Percentiles rank a stretch among this genome's conserved stretches.
Evolutionary conservation across 805 yeast species (phyloP).

Genomic region (Hanseniaspora pseudoguilliermondii): DNA sequence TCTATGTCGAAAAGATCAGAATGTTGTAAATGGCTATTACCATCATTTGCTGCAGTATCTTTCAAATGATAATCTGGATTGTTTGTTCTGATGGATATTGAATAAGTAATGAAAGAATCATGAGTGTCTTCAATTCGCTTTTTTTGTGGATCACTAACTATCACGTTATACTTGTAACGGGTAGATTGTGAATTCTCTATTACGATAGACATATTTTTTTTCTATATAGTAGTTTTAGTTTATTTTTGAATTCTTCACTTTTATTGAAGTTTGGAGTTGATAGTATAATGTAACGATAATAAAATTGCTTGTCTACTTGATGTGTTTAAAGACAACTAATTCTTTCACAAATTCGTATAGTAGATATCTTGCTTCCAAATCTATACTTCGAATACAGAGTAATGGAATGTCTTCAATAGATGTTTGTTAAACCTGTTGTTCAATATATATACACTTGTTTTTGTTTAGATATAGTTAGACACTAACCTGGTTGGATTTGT

Average conservation of each 20-base stretch:
- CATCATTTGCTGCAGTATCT: not conserved
- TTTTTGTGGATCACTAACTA: constrained; percentile 11
- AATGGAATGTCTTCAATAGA: too few relatives aligned
- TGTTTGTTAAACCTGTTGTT: too few relatives aligned
- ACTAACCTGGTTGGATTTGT: too few relatives aligned
- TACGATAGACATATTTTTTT: not conserved
- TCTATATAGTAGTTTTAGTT: not conserved
- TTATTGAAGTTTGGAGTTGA: not conserved
- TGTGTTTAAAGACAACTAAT: too few relatives aligned
- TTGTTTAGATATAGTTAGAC: too few relatives aligned
- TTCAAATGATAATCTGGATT: constrained; percentile 5
- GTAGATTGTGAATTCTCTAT: not conserved
- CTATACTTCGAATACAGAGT: too few relatives aligned
- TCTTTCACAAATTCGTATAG: too few relatives aligned
- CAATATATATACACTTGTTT: too few relatives aligned
- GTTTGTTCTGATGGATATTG: constrained; percentile 3
- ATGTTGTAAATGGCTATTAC: too few relatives aligned
- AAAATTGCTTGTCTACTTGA: too few relatives aligned
- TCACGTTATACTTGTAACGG: constrained; percentile 6
- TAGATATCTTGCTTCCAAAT: too few relatives aligned
- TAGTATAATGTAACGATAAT: too few relatives aligned
- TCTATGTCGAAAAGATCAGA: not conserved
- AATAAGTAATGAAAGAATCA: constrained; percentile 7
- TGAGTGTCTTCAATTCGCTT: not conserved
- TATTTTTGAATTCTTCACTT: not conserved